phyloP scores from a whole-genome alignment of 768 basidiomycete species.

The Termitomyces sp. region DNA sequence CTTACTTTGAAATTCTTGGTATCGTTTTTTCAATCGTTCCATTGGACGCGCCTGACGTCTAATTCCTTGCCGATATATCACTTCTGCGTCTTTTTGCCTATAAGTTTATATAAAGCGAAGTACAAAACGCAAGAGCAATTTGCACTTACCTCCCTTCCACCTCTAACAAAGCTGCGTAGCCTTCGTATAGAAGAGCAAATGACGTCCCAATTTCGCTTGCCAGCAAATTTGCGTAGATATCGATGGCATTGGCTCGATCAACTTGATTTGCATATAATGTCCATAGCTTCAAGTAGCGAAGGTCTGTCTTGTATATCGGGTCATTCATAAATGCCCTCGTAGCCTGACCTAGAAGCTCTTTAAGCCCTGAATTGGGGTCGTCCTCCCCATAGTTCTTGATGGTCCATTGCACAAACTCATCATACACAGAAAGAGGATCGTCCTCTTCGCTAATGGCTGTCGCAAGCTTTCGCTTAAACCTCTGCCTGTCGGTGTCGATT shows the following conservation, averaged over 20 bases:
- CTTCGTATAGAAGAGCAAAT: conserved; percentile 84
- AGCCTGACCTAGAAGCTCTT: conserved; percentile 80
- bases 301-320: conserved; percentile 78
- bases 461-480: conserved; percentile 37
- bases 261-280: conserved; percentile 79
- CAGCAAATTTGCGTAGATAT: conserved; percentile 70
- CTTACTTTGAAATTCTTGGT: conserved; percentile 75
- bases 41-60: conserved; percentile 76
- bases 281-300: conserved; percentile 93
- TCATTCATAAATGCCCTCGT: conserved; percentile 82
- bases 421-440: conserved; percentile 83
- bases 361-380: conserved; percentile 65
- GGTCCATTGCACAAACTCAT: conserved; percentile 89
- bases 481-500: conserved; percentile 31
- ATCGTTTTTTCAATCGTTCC: conserved; percentile 78
- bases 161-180: conserved; percentile 83
- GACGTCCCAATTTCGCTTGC: conserved; percentile 72
- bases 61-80: conserved; percentile 80
- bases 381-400: conserved; percentile 72
- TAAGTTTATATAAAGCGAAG: not conserved
- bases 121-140: not conserved
- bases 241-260: conserved; percentile 64
- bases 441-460: conserved; percentile 68
- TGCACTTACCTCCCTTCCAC: conserved; percentile 59
- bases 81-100: conserved; percentile 76